Percentiles rank a stretch among this genome's conserved stretches.
Conservation (phyloP, 176 grass and related monocot species). For the Typha latifolia region DNA sequence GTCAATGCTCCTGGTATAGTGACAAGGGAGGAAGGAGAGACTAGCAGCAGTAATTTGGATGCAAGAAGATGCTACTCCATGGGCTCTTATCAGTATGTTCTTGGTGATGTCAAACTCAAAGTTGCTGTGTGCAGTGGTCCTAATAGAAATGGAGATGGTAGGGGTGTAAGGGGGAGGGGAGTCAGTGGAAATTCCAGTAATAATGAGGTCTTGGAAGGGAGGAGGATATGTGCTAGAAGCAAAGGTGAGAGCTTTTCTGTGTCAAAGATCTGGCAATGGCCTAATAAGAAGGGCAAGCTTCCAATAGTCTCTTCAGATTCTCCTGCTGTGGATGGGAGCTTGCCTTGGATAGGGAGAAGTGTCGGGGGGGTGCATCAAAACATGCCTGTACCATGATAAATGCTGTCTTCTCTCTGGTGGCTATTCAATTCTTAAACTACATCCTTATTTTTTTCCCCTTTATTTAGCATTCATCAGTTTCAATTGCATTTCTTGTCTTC, state of each 20-base stretch:
- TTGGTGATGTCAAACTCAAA: slow-evolving; percentile 53
- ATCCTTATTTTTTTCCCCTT: slow-evolving; percentile 7
- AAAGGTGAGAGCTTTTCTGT: slow-evolving; percentile 87
- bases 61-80: slow-evolving; percentile 88
- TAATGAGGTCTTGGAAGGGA: slow-evolving; percentile 52
- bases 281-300: slow-evolving; percentile 57
- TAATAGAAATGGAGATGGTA: slow-evolving; percentile 19
- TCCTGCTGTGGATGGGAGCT: slow-evolving; percentile 36
- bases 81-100: slow-evolving; percentile 86
- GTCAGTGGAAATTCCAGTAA: slow-evolving; percentile 28
- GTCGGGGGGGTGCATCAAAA: slow-evolving; percentile 24
- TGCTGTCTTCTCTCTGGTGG: slow-evolving; percentile 23
- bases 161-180: slow-evolving; percentile 20
- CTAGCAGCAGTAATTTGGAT: slow-evolving; percentile 83
- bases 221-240: slow-evolving; percentile 47
- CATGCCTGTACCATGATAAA: slow-evolving; percentile 29
- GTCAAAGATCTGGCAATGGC: slow-evolving; percentile 91
- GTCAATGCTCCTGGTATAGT: slow-evolving; percentile 20
- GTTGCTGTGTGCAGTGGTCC: slow-evolving; percentile 42
- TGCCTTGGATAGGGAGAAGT: slow-evolving; percentile 56
- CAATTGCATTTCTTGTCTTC: background rate
- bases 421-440: slow-evolving; percentile 29
- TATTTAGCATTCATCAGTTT: no score
- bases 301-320: slow-evolving; percentile 38
- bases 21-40: slow-evolving; percentile 60